These are phyloP conservation scores for Aurinia saxatilis DNA, from an alignment of 345 rosid genomes.

Conservation along the genomic window DNA sequence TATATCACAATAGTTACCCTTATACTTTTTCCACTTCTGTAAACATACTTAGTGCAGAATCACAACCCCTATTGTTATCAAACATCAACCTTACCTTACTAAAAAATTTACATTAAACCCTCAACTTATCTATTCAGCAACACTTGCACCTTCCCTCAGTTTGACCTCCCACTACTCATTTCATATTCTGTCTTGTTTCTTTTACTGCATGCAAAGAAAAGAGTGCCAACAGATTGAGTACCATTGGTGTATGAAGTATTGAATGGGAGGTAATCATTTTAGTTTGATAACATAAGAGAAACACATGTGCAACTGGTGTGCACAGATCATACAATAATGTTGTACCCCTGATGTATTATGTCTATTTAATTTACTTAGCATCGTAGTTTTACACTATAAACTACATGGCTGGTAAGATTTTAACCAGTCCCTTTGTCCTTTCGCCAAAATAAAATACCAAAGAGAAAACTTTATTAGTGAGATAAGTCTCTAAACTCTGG, in stretches of 20 bases:
- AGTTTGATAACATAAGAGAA: not conserved
- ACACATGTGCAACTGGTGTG: not conserved
- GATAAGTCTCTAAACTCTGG: not conserved
- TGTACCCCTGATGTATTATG: not conserved
- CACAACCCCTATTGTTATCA: no score
- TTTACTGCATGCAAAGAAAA: not conserved
- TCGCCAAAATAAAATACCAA: not conserved
- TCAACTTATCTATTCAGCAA: constrained; percentile 2
- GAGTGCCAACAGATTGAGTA: not conserved
- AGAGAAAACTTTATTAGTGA: not conserved
- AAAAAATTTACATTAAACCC: not conserved
- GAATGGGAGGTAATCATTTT: not conserved
- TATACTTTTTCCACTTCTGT: no score
- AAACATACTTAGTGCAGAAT: no score
- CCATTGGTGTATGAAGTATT: not conserved
- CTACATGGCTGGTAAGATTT: not conserved
- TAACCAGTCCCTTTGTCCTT: not conserved
- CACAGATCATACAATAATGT: not conserved
- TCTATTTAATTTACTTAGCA: not conserved
- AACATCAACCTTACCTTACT: no score
- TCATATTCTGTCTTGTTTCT: no score
- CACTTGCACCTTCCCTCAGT: not conserved
- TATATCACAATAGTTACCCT: no score
- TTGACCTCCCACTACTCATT: no score
- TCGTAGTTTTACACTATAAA: not conserved